Conservation (phyloP, 331 rosid species). For the Rhamnella rubrinervis region DNA sequence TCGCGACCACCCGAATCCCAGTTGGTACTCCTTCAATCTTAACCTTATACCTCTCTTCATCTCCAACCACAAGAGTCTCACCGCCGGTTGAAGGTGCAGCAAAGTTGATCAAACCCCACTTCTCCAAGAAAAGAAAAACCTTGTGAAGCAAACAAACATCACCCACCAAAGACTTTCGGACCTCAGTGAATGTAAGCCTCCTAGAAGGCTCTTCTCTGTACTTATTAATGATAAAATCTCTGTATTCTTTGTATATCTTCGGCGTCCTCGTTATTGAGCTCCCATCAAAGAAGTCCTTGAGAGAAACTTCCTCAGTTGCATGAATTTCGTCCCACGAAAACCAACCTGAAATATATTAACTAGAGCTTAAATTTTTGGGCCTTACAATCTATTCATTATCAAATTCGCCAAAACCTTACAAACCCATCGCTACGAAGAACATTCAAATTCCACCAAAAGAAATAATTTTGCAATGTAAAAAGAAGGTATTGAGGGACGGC, state of each 20-base stretch:
- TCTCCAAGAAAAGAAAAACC: conserved; percentile 65
- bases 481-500: not conserved
- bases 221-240: conserved; percentile 84
- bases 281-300: conserved; percentile 75
- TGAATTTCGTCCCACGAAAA: conserved; percentile 92
- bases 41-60: conserved; percentile 39
- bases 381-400: not conserved
- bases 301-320: conserved; percentile 54
- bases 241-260: conserved; percentile 70
- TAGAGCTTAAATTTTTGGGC: not conserved
- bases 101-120: conserved; percentile 81
- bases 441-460: not conserved
- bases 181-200: conserved; percentile 83
- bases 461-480: not conserved
- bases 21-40: conserved; percentile 74
- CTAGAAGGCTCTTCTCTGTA: conserved; percentile 85
- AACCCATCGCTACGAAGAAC: not conserved
- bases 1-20: conserved; percentile 78
- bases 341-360: conserved; percentile 56
- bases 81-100: conserved; percentile 31
- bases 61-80: conserved; percentile 26
- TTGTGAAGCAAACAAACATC: conserved; percentile 75
- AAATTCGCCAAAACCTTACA: not conserved
- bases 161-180: conserved; percentile 83
- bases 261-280: conserved; percentile 73